Evolutionary conservation across 2,329 filamentous ascomycete species (phyloP), one percentile per base, ranked within the genome.

Genomic region (Pezicula rhizophila): DNA sequence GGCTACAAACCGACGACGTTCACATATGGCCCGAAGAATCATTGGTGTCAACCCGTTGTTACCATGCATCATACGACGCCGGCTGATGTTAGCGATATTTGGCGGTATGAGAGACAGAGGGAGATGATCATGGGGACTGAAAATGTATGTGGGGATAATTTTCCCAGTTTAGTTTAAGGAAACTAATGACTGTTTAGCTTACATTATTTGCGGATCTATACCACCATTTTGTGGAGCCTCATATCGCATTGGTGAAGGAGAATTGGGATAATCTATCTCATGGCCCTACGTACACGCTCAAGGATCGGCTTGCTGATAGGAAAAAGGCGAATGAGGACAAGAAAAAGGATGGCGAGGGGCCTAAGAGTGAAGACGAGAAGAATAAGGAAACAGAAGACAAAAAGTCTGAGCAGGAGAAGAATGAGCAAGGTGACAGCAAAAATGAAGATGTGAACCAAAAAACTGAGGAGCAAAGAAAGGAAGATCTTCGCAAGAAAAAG

Each of bases 31-130:
- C 52, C 54, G 8, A 35, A 42, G 4, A 77, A 65, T 38, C 50
- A 77, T 52, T 80, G 77, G 76, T 80, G 77, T 52, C 73, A 79
- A 57, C 76, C 77, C 5, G 68, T 78, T n/a, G 59, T 80, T 37
- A 78, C 76, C 3, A 77, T 80, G 74, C 76, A 79, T 55, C 75
- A 78, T 56, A 70, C 80, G 61, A 70, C 71, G 42, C 67, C 74
- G 8, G 70, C 76, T 54, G 76, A 80, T 57, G 68, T 78, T 41
- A 74, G 69, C 53, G 64, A 58, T 38, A 67, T 78, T 31, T 80
- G 76, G 74, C 69, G 76, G 47, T 79, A 71, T 49, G 77, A 80
- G 57, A 70, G 77, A 59, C 44, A 49, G 44, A 55, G 58, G 41
- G 53, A 55, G 33, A 45, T 52, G 10, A 45, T 54, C 12, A 14